Evolutionary conservation across 129 eudicot genomes (phyloP), one percentile per base, ranked within the genome.

Genomic region (Lactuca saligna): DNA sequence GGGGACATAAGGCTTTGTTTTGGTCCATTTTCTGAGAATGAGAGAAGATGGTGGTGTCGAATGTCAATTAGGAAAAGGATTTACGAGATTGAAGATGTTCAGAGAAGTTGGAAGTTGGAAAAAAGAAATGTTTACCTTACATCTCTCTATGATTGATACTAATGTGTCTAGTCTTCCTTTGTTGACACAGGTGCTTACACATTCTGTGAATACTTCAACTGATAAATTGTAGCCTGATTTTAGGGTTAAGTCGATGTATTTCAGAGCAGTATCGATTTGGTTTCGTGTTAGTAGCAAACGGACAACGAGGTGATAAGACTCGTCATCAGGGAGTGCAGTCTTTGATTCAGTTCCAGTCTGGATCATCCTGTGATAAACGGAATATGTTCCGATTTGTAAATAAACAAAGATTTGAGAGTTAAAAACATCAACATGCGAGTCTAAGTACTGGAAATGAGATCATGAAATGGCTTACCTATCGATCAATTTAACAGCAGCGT

Each of bases 121-220:
- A 33, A 3, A 31, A 34, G 48, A 46, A 69, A 3, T 5, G 34
- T 32, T 68, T 78, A 93, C 99, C 99, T 94, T 94, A 88, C 99
- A 94, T 79, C 83, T 89, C 81, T 89, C 99, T 46, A 94, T 83
- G 34, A 94, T 75, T 35, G 85, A 80, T 71, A 85, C 91, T 81
- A 94, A 67, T 5, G 86, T 66, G 74, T 94, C 99, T 70, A 89
- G 65, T 75, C 82, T 94, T 80, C 81, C 82, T 20, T 61, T 68
- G 11, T 13, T 17, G 75, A 85, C 75, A 77, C 92, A 94, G 54
- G 79, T 83, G 51, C 32, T 61, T 31, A 87, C 93, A 74, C 90
- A 89, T 7, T 69, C 81, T 20, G 69, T 63, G 67, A 94, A 94
- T 33, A 72, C 85, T 8, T 78, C 63, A 72, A 72, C 38, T 42